phyloP scores from a whole-genome alignment of 176 grass and related monocot genomes.

The Eremochloa ophiuroides region DNA sequence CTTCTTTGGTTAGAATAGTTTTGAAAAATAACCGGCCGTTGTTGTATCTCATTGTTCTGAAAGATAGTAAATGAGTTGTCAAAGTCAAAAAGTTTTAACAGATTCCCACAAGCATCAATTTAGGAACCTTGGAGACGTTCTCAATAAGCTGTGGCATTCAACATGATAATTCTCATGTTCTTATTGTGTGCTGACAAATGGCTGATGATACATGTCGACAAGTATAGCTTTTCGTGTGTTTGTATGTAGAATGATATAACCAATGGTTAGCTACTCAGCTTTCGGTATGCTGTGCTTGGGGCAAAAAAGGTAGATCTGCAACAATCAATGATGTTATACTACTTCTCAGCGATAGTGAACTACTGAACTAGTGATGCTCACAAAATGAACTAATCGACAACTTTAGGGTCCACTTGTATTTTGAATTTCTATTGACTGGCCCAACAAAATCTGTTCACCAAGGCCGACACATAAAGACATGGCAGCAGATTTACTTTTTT shows the following conservation, averaged over 20 bases:
- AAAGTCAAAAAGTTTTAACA: background rate
- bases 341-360: background rate
- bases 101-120: background rate
- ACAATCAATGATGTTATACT: background rate
- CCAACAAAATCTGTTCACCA: conserved; percentile 11
- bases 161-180: background rate
- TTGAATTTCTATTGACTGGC: background rate
- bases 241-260: conserved; percentile 1
- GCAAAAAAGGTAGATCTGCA: background rate
- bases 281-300: background rate
- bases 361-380: conserved; percentile 2
- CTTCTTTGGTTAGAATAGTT: background rate
- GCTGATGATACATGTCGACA: background rate
- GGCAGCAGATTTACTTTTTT: background rate
- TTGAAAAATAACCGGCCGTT: background rate
- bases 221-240: background rate
- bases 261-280: background rate
- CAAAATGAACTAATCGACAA: background rate
- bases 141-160: conserved; percentile 1
- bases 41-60: background rate
- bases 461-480: background rate
- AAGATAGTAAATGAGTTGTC: background rate
- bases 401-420: background rate
- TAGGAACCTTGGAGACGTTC: background rate
- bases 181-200: background rate